Base-by-base conservation (phyloP, 768 basidiomycete species). In the Symmetrospora coprosmae region DNA sequence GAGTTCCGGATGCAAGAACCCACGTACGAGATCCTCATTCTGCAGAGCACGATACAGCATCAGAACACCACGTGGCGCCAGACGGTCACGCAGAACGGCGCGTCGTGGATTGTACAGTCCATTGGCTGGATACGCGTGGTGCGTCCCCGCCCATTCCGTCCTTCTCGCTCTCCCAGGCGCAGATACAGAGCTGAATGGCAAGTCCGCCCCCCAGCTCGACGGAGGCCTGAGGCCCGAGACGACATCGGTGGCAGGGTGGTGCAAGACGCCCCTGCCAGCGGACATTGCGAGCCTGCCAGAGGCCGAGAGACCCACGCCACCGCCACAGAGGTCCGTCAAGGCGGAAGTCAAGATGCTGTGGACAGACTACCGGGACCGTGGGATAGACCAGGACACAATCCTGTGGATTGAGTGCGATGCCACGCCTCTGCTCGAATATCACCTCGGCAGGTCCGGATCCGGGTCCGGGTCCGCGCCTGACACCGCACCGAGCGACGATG, bases 361-460 rank as follows among this genome's bases (percentile, higher is more conserved):
- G 55, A 58, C 55, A 4, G 55, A 58, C n/a, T 16, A 14, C 25
- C n/a, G 34, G 37, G 55, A 58, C 43, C 40, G 55, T 13, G 55
- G 55, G 17, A 58, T 58, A 7, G 43, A 43, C 5, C 55, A 58
- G 27, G 55, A 58, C 25, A 21, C 43, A 9, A 19, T 58, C 17
- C 31, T 58, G 17, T 41, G 40, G 30, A n/a, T 47, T 6, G 55
- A 58, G 27, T 58, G 55, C 37, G 51, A 53, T 40, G 39, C 39
- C 8, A 14, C 51, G 6, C 50, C 50, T 19, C 28, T 53, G n/a
- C 37, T 53, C 4, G n/a, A 30, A 6, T 19, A 27, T 14, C 31
- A 13, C 35, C n/a, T n/a, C n/a, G n/a, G n/a, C n/a, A n/a, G n/a
- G n/a, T n/a, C n/a, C n/a, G n/a, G n/a, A n/a, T n/a, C n/a, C n/a